A percentile compares a stretch with the other conserved stretches of the same genome.
These are phyloP conservation scores for Globisporangium camurandrum DNA, from an alignment of 352 stramenopile species.

Conservation along the genomic window DNA sequence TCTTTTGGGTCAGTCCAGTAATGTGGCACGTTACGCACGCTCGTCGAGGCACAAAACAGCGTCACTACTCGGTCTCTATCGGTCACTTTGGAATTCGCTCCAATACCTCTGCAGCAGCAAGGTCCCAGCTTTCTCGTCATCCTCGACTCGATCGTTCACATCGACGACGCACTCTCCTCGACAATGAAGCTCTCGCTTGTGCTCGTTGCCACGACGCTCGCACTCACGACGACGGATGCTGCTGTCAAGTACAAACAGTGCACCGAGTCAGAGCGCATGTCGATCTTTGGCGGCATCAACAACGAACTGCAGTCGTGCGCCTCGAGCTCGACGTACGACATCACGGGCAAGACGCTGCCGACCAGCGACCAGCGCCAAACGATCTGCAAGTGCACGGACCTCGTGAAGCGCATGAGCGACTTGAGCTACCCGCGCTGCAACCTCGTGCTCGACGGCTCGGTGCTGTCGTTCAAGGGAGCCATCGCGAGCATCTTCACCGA, in stretches of 20 bases:
- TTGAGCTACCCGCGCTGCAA: conserved; percentile 21
- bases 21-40: too few species aligned
- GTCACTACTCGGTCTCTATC: too few species aligned
- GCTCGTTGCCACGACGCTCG: conserved; percentile 2
- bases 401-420: conserved; percentile 19
- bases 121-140: background rate
- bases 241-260: conserved; percentile 10
- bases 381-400: conserved; percentile 23
- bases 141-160: background rate
- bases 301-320: conserved; percentile 19
- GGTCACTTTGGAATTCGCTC: too few species aligned
- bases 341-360: conserved; percentile 16
- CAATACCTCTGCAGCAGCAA: conserved; percentile 1
- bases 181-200: conserved; percentile 7
- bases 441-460: conserved; percentile 18
- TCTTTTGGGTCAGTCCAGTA: too few species aligned
- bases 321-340: conserved; percentile 15
- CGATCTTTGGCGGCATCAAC: conserved; percentile 9
- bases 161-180: too few species aligned
- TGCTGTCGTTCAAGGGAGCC: conserved; percentile 21
- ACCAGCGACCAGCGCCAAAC: conserved; percentile 16
- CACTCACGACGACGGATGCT: background rate
- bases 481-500: conserved; percentile 20
- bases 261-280: conserved; percentile 10
- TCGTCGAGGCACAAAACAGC: too few species aligned